A percentile compares a stretch with the other conserved stretches of the same genome.
These are phyloP conservation scores for Cenchrus fungigraminus DNA, from an alignment of 176 grass and related monocot genomes.

Conservation along the genomic window DNA sequence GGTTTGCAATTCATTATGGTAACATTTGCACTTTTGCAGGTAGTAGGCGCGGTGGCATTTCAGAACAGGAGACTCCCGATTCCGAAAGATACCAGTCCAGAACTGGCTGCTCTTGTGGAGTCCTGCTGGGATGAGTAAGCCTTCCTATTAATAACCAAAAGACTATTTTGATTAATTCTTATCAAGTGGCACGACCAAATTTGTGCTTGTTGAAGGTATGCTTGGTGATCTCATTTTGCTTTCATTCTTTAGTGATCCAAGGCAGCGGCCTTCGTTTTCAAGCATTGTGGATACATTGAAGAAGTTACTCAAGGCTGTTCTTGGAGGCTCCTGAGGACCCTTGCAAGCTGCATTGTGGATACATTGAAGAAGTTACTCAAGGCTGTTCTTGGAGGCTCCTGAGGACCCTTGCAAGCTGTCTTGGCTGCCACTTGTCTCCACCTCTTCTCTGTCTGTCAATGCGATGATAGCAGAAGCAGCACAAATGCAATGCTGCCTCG, in stretches of 20 bases:
- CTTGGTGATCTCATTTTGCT: neutral
- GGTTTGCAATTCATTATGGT: conserved; percentile 4
- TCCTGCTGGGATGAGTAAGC: conserved; percentile 95
- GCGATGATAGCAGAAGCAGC: conserved; percentile 36
- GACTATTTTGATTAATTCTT: neutral
- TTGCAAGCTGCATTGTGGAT: conserved; percentile 60
- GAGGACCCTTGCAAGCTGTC: neutral
- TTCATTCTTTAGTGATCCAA: conserved; percentile 74
- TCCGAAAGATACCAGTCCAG: conserved; percentile 55
- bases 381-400: conserved; percentile 53
- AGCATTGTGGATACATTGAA: conserved; percentile 85
- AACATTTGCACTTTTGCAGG: conserved; percentile 46
- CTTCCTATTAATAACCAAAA: neutral
- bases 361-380: conserved; percentile 77
- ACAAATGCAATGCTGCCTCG: conserved; percentile 27
- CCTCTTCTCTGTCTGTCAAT: neutral
- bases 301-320: conserved; percentile 65
- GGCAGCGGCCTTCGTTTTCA: conserved; percentile 76
- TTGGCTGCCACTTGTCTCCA: neutral
- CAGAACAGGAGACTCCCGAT: conserved; percentile 84
- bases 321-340: conserved; percentile 52
- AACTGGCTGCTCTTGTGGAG: conserved; percentile 78
- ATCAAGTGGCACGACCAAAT: neutral
- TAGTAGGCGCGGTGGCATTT: conserved; percentile 95
- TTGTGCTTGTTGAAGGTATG: neutral